phyloP scores from a whole-genome alignment of 106 monocot genomes.

The Gastrodia elata region DNA sequence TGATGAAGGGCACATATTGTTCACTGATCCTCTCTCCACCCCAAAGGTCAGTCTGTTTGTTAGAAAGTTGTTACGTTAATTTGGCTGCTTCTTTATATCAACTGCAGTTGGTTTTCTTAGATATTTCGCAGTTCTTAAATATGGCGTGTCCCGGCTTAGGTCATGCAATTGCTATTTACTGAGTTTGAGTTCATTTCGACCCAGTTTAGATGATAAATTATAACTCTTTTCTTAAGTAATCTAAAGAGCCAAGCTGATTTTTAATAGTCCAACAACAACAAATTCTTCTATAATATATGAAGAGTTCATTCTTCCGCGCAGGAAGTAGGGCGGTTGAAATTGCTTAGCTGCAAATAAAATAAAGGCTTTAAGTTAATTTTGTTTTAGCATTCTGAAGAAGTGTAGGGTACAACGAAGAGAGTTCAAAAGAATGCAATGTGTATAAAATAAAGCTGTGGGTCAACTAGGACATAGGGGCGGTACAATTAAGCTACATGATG shows the following conservation, averaged over 20 bases:
- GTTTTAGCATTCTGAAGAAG: neutral
- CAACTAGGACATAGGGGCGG: too few relatives aligned
- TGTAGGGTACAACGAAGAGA: too few relatives aligned
- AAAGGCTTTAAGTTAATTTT: neutral
- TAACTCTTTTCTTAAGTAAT: neutral
- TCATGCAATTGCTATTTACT: neutral
- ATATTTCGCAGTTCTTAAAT: neutral
- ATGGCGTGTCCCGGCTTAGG: neutral
- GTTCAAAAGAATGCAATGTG: too few relatives aligned
- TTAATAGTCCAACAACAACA: neutral
- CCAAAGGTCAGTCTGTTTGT: conserved; percentile 53
- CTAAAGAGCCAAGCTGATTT: neutral
- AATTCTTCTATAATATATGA: neutral
- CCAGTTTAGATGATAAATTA: neutral
- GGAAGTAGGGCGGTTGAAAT: too few relatives aligned
- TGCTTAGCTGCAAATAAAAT: too few relatives aligned
- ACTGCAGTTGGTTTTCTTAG: neutral
- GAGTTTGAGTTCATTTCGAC: neutral
- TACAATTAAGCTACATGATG: too few relatives aligned
- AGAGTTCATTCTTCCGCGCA: neutral
- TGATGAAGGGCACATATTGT: conserved; percentile 91
- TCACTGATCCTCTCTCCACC: conserved; percentile 85
- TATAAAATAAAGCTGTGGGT: too few relatives aligned
- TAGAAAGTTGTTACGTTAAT: neutral
- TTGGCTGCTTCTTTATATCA: neutral